Evolutionary conservation across 2,329 filamentous ascomycete species (phyloP).

Genomic region (Fonsecaea monophora): DNA sequence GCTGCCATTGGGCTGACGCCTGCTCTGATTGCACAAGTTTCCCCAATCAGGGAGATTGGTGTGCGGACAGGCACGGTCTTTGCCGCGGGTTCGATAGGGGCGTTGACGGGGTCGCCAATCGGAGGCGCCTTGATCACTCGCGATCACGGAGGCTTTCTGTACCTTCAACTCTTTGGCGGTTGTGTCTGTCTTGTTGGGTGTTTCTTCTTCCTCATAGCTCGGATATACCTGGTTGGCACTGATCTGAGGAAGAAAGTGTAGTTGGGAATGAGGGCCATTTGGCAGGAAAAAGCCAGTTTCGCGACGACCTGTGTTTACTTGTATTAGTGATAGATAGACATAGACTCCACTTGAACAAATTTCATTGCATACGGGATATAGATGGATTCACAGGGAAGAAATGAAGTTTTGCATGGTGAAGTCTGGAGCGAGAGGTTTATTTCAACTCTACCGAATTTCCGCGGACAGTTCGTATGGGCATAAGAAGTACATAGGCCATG

Average conservation of each 20-base stretch:
- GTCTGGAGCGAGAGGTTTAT: no score
- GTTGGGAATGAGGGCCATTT: slow-evolving; percentile 3
- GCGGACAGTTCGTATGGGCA: no score
- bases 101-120: slow-evolving; percentile 71
- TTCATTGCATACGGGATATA: background rate
- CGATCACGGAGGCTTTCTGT: slow-evolving; percentile 62
- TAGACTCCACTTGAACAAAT: background rate
- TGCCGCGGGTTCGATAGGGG: slow-evolving; percentile 67
- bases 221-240: slow-evolving; percentile 46
- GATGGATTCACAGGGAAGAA: no score
- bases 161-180: slow-evolving; percentile 71
- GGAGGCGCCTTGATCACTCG: slow-evolving; percentile 62
- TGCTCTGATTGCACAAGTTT: slow-evolving; percentile 68
- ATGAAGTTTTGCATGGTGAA: no score
- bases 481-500: no score
- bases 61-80: slow-evolving; percentile 70
- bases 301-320: background rate
- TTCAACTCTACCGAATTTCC: no score
- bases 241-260: slow-evolving; percentile 42
- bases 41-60: slow-evolving; percentile 72
- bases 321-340: slow-evolving; percentile 7
- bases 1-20: slow-evolving; percentile 69
- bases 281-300: slow-evolving; percentile 1
- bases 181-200: slow-evolving; percentile 57
- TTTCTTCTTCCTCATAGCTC: slow-evolving; percentile 47